phyloP scores from a whole-genome alignment of 805 yeast genomes.

The Pichia cabralensis region DNA sequence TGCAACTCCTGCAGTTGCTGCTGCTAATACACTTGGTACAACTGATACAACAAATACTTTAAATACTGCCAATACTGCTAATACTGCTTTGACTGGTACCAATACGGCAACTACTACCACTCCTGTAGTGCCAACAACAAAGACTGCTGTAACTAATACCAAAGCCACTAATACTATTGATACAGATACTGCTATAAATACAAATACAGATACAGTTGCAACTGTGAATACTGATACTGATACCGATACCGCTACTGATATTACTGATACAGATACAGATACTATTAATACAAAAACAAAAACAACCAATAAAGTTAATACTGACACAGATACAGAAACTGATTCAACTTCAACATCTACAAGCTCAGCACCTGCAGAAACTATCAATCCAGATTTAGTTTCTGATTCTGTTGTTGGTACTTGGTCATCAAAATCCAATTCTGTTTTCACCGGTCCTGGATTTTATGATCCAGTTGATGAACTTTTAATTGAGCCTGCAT shows the following conservation, averaged over 20 bases:
- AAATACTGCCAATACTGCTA: slow-evolving; percentile 6
- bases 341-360: not conserved
- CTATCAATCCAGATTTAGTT: slow-evolving; percentile 1
- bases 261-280: slow-evolving; percentile 16
- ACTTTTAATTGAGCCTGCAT: slow-evolving; percentile 84
- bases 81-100: slow-evolving; percentile 5
- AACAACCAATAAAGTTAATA: too few species aligned
- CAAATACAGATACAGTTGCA: slow-evolving; percentile 11
- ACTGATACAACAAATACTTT: slow-evolving; percentile 9
- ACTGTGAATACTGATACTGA: slow-evolving; percentile 10
- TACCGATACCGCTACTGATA: slow-evolving; percentile 9
- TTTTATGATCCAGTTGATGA: slow-evolving; percentile 96
- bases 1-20: slow-evolving; percentile 7
- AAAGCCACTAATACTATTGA: slow-evolving; percentile 1
- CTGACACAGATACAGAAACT: slow-evolving; percentile 3
- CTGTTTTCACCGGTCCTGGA: slow-evolving; percentile 94
- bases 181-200: not conserved
- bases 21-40: slow-evolving; percentile 9
- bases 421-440: slow-evolving; percentile 89
- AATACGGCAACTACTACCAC: not conserved
- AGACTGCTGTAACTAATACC: not conserved
- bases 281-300: too few species aligned
- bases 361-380: slow-evolving; percentile 5
- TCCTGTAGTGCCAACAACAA: not conserved
- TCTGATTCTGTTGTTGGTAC: slow-evolving; percentile 57